Conservation (phyloP, 2,329 filamentous ascomycete genomes). For the Fusarium sp. region DNA sequence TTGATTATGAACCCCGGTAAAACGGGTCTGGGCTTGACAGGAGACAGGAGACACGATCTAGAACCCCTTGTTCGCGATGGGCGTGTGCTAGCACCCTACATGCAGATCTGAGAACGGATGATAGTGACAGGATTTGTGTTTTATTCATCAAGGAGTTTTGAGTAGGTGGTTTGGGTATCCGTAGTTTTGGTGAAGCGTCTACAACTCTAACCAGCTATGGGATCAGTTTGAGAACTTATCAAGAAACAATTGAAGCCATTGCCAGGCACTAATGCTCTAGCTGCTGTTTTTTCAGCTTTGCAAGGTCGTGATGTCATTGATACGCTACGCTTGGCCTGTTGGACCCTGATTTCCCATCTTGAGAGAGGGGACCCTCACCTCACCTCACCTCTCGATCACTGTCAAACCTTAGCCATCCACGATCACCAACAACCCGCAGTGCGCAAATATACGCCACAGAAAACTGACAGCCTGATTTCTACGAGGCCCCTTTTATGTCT, state of each 20-base stretch:
- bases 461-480: conserved; percentile 2
- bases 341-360: conserved; percentile 34
- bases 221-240: neutral
- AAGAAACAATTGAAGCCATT: neutral
- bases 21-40: conserved; percentile 29
- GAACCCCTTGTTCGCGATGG: conserved; percentile 35
- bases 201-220: neutral
- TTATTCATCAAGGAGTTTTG: neutral
- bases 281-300: neutral
- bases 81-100: conserved; percentile 29
- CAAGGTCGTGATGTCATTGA: conserved; percentile 38
- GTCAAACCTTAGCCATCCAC: conserved; percentile 11
- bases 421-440: conserved; percentile 16
- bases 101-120: conserved; percentile 38
- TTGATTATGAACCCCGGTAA: neutral
- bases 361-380: neutral
- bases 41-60: conserved; percentile 10
- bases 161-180: no score
- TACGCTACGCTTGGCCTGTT: conserved; percentile 3
- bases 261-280: conserved; percentile 1
- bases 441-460: neutral
- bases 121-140: neutral
- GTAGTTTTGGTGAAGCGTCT: neutral
- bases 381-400: conserved; percentile 12
- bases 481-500: conserved; percentile 17